These are phyloP conservation scores for Chlorociboria aeruginascens DNA, from an alignment of 495 filamentous ascomycete species.

Conservation along the genomic window DNA sequence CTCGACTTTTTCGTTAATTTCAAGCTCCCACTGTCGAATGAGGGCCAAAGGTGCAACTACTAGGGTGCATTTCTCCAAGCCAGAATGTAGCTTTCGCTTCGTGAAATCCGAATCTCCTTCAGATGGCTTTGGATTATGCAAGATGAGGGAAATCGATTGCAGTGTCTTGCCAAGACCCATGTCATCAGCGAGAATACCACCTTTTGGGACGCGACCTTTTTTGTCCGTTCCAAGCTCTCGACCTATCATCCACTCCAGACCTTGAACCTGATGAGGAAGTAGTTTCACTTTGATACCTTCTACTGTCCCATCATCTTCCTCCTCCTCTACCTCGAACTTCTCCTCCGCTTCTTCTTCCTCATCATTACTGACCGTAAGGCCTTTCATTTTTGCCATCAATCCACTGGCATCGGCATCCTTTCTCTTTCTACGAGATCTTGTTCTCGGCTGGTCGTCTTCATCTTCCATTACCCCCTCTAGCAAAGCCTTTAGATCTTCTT, in stretches of 20 bases:
- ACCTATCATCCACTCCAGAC: constrained; percentile 84
- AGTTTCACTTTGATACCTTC: constrained; percentile 79
- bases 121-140: constrained; percentile 64
- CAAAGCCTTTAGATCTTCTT: constrained; percentile 75
- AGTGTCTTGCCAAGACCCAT: constrained; percentile 83
- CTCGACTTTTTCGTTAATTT: constrained; percentile 70
- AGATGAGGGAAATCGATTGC: constrained; percentile 69
- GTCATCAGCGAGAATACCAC: constrained; percentile 78
- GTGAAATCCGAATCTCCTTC: constrained; percentile 22
- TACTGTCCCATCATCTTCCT: constrained; percentile 59
- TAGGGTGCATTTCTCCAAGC: constrained; percentile 65
- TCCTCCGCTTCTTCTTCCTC: constrained; percentile 10
- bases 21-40: constrained; percentile 94
- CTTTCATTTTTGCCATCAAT: constrained; percentile 46
- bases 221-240: constrained; percentile 74
- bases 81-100: constrained; percentile 46
- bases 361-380: constrained; percentile 36
- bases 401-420: constrained; percentile 26
- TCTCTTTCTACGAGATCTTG: constrained; percentile 42
- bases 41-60: constrained; percentile 91
- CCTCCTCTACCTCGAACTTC: constrained; percentile 36
- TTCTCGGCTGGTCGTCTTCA: constrained; percentile 51
- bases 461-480: constrained; percentile 82
- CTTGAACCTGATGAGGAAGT: constrained; percentile 85
- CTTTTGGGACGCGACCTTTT: constrained; percentile 61